Percentiles rank a stretch among this genome's conserved stretches.
phyloP scores from a whole-genome alignment of 805 yeast species.

The Candida ortonii region DNA sequence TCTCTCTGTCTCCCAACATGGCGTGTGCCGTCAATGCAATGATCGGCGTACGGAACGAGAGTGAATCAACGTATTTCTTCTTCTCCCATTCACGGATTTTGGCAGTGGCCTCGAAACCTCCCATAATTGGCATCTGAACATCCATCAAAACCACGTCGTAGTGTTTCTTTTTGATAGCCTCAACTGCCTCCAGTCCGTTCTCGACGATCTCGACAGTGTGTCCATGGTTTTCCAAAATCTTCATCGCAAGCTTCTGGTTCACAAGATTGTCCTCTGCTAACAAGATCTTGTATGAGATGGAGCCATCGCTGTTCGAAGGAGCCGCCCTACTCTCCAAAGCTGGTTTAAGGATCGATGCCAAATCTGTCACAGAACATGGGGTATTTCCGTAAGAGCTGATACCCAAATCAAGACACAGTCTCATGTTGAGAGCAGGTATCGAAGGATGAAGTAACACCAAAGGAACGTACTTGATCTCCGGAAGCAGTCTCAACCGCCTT shows the following conservation, averaged over 20 bases:
- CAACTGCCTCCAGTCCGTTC: conserved; percentile 79
- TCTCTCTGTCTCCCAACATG: conserved; percentile 88
- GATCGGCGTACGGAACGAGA: conserved; percentile 77
- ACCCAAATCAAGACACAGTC: conserved; percentile 80
- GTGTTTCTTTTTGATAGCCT: conserved; percentile 62
- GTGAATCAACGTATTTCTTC: conserved; percentile 68
- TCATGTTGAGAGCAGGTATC: conserved; percentile 73
- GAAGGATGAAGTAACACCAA: conserved; percentile 74
- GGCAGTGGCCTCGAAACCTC: conserved; percentile 89
- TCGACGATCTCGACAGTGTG: conserved; percentile 83
- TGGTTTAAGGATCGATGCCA: conserved; percentile 80
- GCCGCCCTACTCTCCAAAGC: conserved; percentile 82
- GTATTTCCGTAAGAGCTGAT: conserved; percentile 86
- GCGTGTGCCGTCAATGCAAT: conserved; percentile 92
- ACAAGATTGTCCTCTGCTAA: conserved; percentile 87
- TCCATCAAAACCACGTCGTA: conserved; percentile 89
- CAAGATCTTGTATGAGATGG: conserved; percentile 67
- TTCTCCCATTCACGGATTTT: conserved; percentile 86
- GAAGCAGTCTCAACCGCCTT: conserved; percentile 59
- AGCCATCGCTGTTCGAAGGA: conserved; percentile 76
- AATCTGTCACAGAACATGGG: conserved; percentile 77
- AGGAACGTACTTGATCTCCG: conserved; percentile 83
- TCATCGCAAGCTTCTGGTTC: conserved; percentile 82
- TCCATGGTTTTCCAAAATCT: conserved; percentile 81
- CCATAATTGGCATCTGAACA: conserved; percentile 95